A percentile compares a stretch with the other conserved stretches of the same genome.
Evolutionary conservation across 106 monocot species (phyloP).

Genomic region (Vanilla planifolia): DNA sequence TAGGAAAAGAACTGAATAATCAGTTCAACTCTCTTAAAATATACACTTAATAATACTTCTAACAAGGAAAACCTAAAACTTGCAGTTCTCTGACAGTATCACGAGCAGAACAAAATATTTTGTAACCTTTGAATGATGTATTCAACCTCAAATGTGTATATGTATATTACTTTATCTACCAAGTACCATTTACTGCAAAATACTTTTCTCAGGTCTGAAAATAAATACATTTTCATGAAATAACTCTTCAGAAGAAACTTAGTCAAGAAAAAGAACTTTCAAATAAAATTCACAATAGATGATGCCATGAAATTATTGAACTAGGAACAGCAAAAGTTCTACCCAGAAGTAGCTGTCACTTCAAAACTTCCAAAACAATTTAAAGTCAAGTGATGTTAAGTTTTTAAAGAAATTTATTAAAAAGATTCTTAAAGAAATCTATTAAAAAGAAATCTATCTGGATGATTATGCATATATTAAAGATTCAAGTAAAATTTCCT

Average conservation of each 20-base stretch:
- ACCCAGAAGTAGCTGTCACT: neutral
- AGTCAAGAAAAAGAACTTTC: neutral
- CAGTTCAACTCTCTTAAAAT: neutral
- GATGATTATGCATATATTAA: neutral
- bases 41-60: neutral
- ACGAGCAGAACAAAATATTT: neutral
- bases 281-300: too few relatives aligned
- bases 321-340: neutral
- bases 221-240: neutral
- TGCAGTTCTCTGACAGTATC: neutral
- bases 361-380: neutral
- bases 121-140: neutral
- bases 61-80: neutral
- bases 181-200: neutral
- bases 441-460: neutral
- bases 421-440: neutral
- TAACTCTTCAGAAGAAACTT: too few relatives aligned
- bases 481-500: neutral
- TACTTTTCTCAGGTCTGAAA: neutral
- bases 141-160: neutral
- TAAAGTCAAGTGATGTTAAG: neutral
- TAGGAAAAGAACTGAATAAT: neutral
- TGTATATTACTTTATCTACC: neutral
- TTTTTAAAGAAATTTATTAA: too few relatives aligned
- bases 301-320: neutral